These are phyloP conservation scores for Ogataea haglerorum DNA, from an alignment of 805 yeast species.

Conservation along the genomic window DNA sequence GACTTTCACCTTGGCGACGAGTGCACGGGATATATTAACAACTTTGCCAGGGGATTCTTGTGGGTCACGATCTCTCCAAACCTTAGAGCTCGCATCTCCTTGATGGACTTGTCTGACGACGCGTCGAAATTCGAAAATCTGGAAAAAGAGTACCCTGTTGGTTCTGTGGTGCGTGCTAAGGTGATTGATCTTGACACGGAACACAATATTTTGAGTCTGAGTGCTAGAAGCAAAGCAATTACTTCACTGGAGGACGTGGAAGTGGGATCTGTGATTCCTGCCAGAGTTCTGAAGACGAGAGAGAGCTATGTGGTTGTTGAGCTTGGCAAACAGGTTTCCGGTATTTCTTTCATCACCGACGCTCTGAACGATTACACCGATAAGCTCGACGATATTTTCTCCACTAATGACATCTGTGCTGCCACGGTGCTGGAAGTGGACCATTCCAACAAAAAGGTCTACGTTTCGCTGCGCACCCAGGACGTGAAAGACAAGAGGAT, in stretches of 20 bases:
- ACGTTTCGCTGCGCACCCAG: constrained; percentile 59
- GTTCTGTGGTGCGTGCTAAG: constrained; percentile 60
- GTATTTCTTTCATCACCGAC: constrained; percentile 70
- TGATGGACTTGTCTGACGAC: constrained; percentile 60
- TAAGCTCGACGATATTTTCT: constrained; percentile 46
- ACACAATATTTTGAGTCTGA: constrained; percentile 46
- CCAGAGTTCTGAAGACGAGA: constrained; percentile 55
- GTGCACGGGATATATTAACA: constrained; percentile 62
- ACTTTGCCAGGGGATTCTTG: constrained; percentile 52
- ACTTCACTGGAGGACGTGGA: constrained; percentile 46
- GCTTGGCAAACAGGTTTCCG: constrained; percentile 59
- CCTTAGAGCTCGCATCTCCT: constrained; percentile 61
- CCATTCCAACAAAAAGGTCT: constrained; percentile 46
- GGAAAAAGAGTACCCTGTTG: constrained; percentile 63
- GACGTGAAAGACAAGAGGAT: constrained; percentile 52
- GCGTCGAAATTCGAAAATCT: constrained; percentile 45
- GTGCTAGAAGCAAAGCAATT: constrained; percentile 44
- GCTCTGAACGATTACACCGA: constrained; percentile 66
- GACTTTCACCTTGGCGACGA: constrained; percentile 48
- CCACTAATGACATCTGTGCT: constrained; percentile 50
- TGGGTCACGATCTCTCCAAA: constrained; percentile 72
- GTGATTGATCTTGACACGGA: constrained; percentile 54
- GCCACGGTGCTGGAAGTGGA: constrained; percentile 54
- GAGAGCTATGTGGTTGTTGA: constrained; percentile 65
- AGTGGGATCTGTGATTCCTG: constrained; percentile 57